Evolutionary conservation across 441 rosid genomes (phyloP).

Genomic region (Arabidopsis lyrata): DNA sequence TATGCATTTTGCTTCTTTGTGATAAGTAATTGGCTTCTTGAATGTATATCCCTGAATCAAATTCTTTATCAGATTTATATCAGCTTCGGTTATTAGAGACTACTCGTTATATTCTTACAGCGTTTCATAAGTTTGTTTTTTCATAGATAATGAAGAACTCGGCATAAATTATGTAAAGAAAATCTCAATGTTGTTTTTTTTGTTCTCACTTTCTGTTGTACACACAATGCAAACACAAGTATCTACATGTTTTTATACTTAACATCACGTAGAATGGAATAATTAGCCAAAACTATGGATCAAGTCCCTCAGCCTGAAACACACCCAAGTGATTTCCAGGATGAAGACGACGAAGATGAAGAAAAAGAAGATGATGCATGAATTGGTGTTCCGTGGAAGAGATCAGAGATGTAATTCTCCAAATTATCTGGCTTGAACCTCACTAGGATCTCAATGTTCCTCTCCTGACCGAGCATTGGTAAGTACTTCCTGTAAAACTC

Average conservation of each 20-base stretch:
- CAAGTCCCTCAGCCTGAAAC: constrained; percentile 40
- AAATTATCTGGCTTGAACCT: constrained; percentile 61
- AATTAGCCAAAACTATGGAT: neutral
- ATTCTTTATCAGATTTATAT: constrained; percentile 7
- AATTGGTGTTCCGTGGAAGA: constrained; percentile 59
- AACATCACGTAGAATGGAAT: constrained; percentile 13
- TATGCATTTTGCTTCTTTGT: constrained; percentile 9
- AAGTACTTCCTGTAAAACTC: constrained; percentile 60
- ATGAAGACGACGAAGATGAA: constrained; percentile 34
- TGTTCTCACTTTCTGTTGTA: constrained; percentile 5
- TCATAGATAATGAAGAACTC: neutral
- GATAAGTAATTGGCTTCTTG: constrained; percentile 28
- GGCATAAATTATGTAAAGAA: constrained; percentile 11
- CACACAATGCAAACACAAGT: constrained; percentile 28
- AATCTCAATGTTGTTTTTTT: constrained; percentile 11
- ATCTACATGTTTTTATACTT: neutral
- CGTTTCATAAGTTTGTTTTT: neutral
- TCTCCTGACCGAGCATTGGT: constrained; percentile 43
- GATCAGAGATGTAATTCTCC: constrained; percentile 61
- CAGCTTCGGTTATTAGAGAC: constrained; percentile 8
- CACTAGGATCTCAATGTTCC: constrained; percentile 42
- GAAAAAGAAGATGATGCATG: constrained; percentile 45
- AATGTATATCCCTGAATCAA: constrained; percentile 4
- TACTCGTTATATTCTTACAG: neutral
- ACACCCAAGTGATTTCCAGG: constrained; percentile 45